Evolutionary conservation across 306 rosid genomes (phyloP).

Genomic region (Aeschynomene evenia): DNA sequence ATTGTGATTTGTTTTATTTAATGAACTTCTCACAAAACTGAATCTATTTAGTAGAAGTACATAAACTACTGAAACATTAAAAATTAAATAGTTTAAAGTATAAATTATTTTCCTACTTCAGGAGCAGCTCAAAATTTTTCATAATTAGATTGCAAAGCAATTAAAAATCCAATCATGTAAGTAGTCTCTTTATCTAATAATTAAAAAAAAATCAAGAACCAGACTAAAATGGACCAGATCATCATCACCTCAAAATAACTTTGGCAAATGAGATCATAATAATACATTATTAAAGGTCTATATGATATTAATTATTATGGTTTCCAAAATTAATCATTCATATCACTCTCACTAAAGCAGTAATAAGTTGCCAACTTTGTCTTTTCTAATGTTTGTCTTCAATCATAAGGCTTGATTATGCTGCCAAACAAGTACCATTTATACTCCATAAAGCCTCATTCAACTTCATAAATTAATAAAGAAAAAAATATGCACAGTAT

Average conservation of each 20-base stretch:
- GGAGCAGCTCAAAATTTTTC: too few relatives aligned
- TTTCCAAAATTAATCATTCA: conserved; percentile 17
- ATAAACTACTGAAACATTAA: too few relatives aligned
- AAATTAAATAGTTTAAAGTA: too few relatives aligned
- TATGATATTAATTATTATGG: background rate
- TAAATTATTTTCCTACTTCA: too few relatives aligned
- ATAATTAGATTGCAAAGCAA: background rate
- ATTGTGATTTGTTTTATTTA: too few relatives aligned
- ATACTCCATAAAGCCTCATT: background rate
- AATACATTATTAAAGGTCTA: background rate
- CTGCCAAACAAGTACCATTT: background rate
- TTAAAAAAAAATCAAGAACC: background rate
- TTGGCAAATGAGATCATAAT: background rate
- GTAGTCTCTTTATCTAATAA: background rate
- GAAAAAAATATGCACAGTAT: background rate
- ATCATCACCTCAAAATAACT: background rate
- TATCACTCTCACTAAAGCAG: background rate
- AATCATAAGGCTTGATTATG: background rate
- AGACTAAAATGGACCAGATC: background rate
- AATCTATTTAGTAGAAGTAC: too few relatives aligned
- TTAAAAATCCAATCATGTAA: background rate
- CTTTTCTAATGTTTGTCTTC: conserved; percentile 24
- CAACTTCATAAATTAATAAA: background rate
- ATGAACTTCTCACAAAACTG: too few relatives aligned
- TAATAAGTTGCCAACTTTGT: conserved; percentile 37